Evolutionary conservation across 768 basidiomycete genomes (phyloP).

Genomic region (Boletus subparvulus): DNA sequence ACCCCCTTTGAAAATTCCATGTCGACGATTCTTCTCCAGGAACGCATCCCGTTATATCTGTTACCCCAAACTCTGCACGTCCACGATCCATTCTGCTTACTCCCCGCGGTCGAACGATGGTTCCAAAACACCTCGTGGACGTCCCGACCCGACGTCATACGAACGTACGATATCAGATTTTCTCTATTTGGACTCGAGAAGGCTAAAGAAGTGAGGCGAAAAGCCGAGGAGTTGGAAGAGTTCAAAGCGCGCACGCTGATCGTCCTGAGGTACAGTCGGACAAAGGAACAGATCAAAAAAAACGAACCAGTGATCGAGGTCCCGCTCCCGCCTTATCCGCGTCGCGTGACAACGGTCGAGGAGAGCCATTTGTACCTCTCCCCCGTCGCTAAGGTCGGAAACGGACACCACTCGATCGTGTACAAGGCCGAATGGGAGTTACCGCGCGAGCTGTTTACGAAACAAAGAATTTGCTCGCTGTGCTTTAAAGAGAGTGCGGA

Average conservation of each 20-base stretch:
- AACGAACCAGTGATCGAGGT: conserved; percentile 31
- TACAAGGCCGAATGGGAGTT: conserved; percentile 53
- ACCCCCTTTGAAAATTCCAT: conserved; percentile 33
- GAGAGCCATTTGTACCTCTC: conserved; percentile 54
- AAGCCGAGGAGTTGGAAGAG: conserved; percentile 10
- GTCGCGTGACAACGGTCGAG: conserved; percentile 19
- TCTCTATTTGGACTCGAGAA: not conserved
- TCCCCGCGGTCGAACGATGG: conserved; percentile 15
- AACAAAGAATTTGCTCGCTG: conserved; percentile 35
- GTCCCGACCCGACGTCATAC: conserved; percentile 31
- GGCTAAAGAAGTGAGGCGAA: conserved; percentile 1
- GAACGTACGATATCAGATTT: conserved; percentile 31
- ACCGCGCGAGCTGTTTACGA: conserved; percentile 41
- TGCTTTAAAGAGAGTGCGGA: conserved; percentile 39
- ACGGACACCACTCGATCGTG: conserved; percentile 54
- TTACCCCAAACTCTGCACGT: conserved; percentile 43
- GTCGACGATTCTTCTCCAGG: conserved; percentile 29
- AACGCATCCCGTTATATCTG: conserved; percentile 34
- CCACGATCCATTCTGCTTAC: conserved; percentile 43
- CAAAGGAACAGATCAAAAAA: conserved; percentile 23
- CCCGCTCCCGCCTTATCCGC: conserved; percentile 28
- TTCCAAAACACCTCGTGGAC: conserved; percentile 24
- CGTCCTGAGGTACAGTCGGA: conserved; percentile 20
- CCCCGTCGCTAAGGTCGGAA: conserved; percentile 36
- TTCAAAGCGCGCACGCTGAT: conserved; percentile 17